Evolutionary conservation across 78 protist species (phyloP).

Genomic region (Chrysochromulina tobinii): DNA sequence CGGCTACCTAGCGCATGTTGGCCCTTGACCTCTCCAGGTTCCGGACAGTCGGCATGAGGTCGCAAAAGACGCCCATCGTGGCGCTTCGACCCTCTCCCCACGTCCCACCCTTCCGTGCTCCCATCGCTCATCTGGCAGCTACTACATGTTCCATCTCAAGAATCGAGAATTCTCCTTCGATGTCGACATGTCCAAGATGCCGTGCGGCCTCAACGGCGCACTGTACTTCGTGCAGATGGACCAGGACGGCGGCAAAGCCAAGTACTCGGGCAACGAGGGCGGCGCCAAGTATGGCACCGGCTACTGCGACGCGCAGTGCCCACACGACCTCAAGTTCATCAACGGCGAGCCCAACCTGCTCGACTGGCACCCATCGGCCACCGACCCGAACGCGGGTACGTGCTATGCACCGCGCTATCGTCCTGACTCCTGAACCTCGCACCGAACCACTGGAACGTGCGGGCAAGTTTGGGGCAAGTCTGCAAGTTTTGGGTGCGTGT

Average conservation of each 20-base stretch:
- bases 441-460: too few species aligned
- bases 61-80: too few species aligned
- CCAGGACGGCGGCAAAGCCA: conserved; percentile 60
- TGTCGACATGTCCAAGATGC: conserved; percentile 66
- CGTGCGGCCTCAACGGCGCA: conserved; percentile 77
- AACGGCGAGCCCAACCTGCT: conserved; percentile 41
- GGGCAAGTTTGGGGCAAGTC: too few species aligned
- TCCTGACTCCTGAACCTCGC: too few species aligned
- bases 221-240: conserved; percentile 72
- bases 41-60: too few species aligned
- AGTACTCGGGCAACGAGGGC: conserved; percentile 49
- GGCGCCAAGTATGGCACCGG: conserved; percentile 77
- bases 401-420: too few species aligned
- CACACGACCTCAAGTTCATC: conserved; percentile 71
- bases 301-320: conserved; percentile 82
- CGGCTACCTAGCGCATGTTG: too few species aligned
- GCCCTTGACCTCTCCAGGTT: too few species aligned
- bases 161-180: conserved; percentile 67
- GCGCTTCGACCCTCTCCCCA: too few species aligned
- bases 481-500: too few species aligned
- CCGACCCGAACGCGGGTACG: background rate
- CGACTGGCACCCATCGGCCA: conserved; percentile 46
- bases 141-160: conserved; percentile 60
- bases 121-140: background rate
- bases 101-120: too few species aligned